These are phyloP conservation scores for Boletus eberwhitei DNA, from an alignment of 768 basidiomycete species.

Conservation along the genomic window DNA sequence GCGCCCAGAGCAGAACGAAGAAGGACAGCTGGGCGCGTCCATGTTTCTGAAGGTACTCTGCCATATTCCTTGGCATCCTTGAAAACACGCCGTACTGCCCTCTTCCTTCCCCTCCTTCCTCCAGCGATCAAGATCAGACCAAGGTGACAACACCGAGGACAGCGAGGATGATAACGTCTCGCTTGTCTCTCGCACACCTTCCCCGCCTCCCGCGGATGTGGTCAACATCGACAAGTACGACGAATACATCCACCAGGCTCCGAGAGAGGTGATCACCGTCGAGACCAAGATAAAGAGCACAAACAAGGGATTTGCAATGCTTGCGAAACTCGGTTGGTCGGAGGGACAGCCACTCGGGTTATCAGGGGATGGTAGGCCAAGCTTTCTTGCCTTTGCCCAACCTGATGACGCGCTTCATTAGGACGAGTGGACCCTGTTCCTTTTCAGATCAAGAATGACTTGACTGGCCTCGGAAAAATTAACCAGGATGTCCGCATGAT, in stretches of 20 bases:
- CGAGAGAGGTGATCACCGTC: slow-evolving; percentile 70
- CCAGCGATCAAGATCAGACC: slow-evolving; percentile 58
- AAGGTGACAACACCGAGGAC: slow-evolving; percentile 39
- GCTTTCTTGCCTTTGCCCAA: background rate
- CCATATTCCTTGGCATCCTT: slow-evolving; percentile 41
- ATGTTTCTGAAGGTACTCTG: slow-evolving; percentile 67
- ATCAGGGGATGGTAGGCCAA: slow-evolving; percentile 63
- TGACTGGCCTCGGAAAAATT: slow-evolving; percentile 75
- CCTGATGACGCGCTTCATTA: slow-evolving; percentile 25
- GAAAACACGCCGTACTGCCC: slow-evolving; percentile 54
- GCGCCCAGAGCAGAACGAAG: slow-evolving; percentile 30
- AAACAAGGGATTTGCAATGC: slow-evolving; percentile 79
- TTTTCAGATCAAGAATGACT: slow-evolving; percentile 73
- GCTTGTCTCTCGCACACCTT: slow-evolving; percentile 71
- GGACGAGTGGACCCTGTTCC: slow-evolving; percentile 83
- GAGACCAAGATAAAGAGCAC: slow-evolving; percentile 75
- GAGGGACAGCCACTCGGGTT: slow-evolving; percentile 77
- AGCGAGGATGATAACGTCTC: slow-evolving; percentile 66
- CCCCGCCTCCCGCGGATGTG: slow-evolving; percentile 48
- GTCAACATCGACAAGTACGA: slow-evolving; percentile 69
- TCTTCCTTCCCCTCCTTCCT: slow-evolving; percentile 42
- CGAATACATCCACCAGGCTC: slow-evolving; percentile 50
- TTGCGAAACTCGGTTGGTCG: slow-evolving; percentile 79
- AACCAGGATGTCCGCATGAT: slow-evolving; percentile 81
- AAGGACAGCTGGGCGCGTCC: slow-evolving; percentile 21